Evolutionary conservation across 768 basidiomycete genomes (phyloP), one percentile per base, ranked within the genome.

Genomic region (Termitomyces heimii): DNA sequence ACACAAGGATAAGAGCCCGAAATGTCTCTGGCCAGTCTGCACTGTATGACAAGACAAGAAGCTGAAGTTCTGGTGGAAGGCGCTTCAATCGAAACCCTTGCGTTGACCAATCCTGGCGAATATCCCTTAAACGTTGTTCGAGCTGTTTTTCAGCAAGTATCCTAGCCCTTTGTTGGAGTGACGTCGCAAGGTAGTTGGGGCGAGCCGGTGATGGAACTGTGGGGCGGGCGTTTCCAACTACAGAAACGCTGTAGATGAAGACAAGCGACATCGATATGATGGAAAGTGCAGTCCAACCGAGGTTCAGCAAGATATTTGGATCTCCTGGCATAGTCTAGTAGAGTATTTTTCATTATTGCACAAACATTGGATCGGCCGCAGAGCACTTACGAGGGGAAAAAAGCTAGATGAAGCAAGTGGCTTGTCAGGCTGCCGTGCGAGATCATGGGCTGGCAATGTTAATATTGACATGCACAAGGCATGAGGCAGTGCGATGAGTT

Each of bases 61-160:
- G 60, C 55, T 66, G 63, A 24, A 76, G 48, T 59, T 75, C 75
- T 13, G 65, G 60, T 1, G 73, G 75, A 10, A 76, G 68, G 29
- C 62, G 54, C 46, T 62, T 48, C 44, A 76, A 63, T 14, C 62
- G 69, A 51, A 73, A 72, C 1, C 67, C 59, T 32, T 48, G 45
- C 18, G 43, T 57, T 13, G 45, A 46, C 54, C 58, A 50, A 16
- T 43, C 53, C 46, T 65, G 63, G 16, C 58, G 51, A 9, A 68
- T 60, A 44, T 34, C 46, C 26, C 56, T 58, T 24, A 62, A 66
- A 39, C 53, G 57, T 32, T 61, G 63, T 52, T 70, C 66, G n/a
- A 65, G 58, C 24, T 65, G 62, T 8, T 62, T 60, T 22, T 62
- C 59, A 6, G 61, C 64, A 37, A 58, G 50, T 42, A 64, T 63